Base-by-base conservation (phyloP, 768 basidiomycete species). In the Xanthoconium stramineum region DNA sequence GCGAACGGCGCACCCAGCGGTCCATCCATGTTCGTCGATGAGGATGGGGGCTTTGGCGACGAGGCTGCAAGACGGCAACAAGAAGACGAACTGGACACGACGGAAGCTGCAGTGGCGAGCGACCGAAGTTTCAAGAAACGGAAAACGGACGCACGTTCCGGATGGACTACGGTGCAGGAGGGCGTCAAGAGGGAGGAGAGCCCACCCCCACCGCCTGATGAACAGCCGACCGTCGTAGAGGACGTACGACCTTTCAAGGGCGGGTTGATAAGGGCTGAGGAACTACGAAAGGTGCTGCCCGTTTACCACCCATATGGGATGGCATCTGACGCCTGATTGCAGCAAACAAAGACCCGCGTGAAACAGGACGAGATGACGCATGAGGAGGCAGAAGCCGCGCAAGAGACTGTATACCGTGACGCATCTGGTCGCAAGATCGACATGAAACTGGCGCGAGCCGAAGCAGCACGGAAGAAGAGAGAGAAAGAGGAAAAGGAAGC, bases 331-430 rank as follows among this genome's bases (percentile, higher is more conserved):
- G 0, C 37, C 6, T 7, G 37, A 10, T 46, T 36, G 44, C 53
- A 63, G 66, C 58, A 82, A 58, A 79, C 81, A 19, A 77, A 77
- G 63, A 59, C 73, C 39, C 75, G 74, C 36, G 65, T 66, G 39
- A 65, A 62, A 46, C 58, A 55, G 47, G 70, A 71, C 29, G 67
- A 75, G 68, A 82, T 76, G 61, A 80, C 71, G 12, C 50, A 29
- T 36, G 66, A 71, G 24, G 84, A 85, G 61, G 75, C 78, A 52
- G 82, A 82, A 8, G 79, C 80, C 8, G 86, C 87, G 6, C 85
- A 92, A 68, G 91, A 94, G 70, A 99, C 97, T 1, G 83, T 99
- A 13, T 97, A 99, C 72, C 92, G 97, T 67, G 96, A 98, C 70
- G 77, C 86, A 15, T 80, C 82, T 17, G 97, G 97, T 36, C 82